phyloP scores from a whole-genome alignment of 1,284 basidiomycete genomes.

The Volvariella volvacea region DNA sequence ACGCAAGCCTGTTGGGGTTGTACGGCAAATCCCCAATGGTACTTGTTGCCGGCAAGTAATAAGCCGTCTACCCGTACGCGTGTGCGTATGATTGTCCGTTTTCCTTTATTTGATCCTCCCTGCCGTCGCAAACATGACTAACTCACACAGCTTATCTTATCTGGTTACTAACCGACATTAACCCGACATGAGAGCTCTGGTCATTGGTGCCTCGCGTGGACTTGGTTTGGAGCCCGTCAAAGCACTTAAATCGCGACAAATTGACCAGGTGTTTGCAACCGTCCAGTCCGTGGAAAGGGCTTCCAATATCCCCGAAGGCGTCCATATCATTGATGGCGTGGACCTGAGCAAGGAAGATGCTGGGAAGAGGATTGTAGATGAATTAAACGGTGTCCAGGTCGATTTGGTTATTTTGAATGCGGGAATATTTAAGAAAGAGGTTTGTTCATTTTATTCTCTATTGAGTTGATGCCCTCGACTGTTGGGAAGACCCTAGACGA shows the following conservation, averaged over 20 bases:
- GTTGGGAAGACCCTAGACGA: slow-evolving; percentile 34
- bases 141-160: no score
- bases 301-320: slow-evolving; percentile 21
- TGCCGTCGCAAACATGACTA: no score
- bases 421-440: slow-evolving; percentile 34
- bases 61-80: no score
- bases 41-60: no score
- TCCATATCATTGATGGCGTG: slow-evolving; percentile 27
- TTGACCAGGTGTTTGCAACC: slow-evolving; percentile 29
- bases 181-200: no score
- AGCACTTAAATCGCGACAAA: slow-evolving; percentile 11
- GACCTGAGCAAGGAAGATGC: slow-evolving; percentile 29
- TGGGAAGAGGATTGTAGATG: slow-evolving; percentile 26
- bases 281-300: slow-evolving; percentile 20
- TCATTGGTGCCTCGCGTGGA: slow-evolving; percentile 36
- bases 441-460: slow-evolving; percentile 16
- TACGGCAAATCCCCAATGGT: no score
- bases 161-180: no score
- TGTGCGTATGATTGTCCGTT: no score
- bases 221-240: slow-evolving; percentile 35
- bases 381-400: slow-evolving; percentile 23
- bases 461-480: no score
- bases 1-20: no score
- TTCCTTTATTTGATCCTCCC: no score
- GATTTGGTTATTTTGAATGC: slow-evolving; percentile 33